Conservation (phyloP, 2,329 filamentous ascomycete species). For the Penicillium sp. region DNA sequence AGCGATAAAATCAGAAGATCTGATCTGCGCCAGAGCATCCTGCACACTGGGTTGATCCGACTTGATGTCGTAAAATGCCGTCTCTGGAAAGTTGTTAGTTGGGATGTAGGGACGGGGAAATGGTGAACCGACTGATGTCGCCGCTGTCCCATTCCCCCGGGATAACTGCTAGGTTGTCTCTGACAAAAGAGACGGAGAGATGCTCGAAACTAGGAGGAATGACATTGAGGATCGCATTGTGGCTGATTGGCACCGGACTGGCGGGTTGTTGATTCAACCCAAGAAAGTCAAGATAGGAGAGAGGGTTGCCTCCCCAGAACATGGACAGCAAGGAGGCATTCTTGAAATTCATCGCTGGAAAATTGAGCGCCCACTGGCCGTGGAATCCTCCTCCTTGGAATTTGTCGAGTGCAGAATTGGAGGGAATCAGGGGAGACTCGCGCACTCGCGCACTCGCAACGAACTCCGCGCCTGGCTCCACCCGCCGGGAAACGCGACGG, state of each 20-base stretch:
- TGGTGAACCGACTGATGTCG: conserved; percentile 5
- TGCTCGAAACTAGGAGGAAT: conserved; percentile 5
- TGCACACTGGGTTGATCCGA: conserved; percentile 5
- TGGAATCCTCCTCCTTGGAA: too few relatives aligned
- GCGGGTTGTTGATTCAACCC: conserved; percentile 5
- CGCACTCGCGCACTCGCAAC: too few relatives aligned
- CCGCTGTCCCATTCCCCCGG: conserved; percentile 10
- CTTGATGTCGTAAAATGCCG: conserved; percentile 11
- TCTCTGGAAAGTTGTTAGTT: conserved; percentile 2
- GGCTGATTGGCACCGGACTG: not conserved
- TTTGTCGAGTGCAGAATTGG: too few relatives aligned
- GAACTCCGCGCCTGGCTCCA: too few relatives aligned
- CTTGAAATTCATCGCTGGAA: conserved; percentile 14
- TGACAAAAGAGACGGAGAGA: conserved; percentile 7
- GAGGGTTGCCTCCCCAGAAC: conserved; percentile 3
- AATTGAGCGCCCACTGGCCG: too few relatives aligned
- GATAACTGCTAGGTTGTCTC: conserved; percentile 12
- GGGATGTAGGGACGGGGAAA: too few relatives aligned
- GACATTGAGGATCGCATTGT: conserved; percentile 2
- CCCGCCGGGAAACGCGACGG: too few relatives aligned
- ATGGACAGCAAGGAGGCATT: conserved; percentile 3
- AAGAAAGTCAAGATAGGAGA: conserved; percentile 6
- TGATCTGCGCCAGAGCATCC: conserved; percentile 1
- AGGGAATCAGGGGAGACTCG: too few relatives aligned
- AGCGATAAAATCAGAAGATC: conserved; percentile 8